Evolutionary conservation across 306 rosid genomes (phyloP).

Genomic region (Geum urbanum): DNA sequence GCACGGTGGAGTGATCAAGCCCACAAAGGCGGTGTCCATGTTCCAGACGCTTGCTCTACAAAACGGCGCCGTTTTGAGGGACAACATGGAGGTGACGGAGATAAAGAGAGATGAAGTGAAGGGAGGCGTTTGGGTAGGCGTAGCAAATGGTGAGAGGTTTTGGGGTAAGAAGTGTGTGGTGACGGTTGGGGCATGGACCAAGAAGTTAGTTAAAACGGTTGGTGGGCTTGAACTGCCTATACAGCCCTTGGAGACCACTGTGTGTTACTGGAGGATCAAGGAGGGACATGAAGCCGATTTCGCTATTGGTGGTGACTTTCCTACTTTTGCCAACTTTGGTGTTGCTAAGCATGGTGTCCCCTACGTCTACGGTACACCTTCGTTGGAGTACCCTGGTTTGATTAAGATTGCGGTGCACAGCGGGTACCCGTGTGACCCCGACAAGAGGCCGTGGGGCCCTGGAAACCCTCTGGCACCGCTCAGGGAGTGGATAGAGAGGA

Average conservation of each 20-base stretch:
- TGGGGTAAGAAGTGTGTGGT: constrained; percentile 73
- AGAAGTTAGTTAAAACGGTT: constrained; percentile 53
- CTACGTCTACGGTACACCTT: constrained; percentile 62
- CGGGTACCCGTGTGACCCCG: constrained; percentile 67
- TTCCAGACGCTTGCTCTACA: constrained; percentile 58
- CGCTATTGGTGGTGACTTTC: constrained; percentile 46
- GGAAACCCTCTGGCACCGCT: constrained; percentile 30
- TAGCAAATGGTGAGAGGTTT: constrained; percentile 39
- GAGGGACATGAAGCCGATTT: constrained; percentile 49
- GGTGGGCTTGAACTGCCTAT: constrained; percentile 58
- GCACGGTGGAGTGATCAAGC: constrained; percentile 70
- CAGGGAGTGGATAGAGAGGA: constrained; percentile 53
- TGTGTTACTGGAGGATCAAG: constrained; percentile 70
- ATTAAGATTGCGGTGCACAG: constrained; percentile 66
- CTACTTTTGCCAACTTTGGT: constrained; percentile 56
- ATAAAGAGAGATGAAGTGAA: constrained; percentile 29
- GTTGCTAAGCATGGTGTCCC: constrained; percentile 32
- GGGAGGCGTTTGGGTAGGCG: constrained; percentile 38
- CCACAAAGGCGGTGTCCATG: constrained; percentile 93
- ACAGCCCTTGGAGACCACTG: constrained; percentile 51
- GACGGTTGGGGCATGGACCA: constrained; percentile 78
- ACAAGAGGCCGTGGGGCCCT: constrained; percentile 65
- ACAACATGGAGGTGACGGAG: constrained; percentile 48
- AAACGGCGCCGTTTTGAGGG: constrained; percentile 59
- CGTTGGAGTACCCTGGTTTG: constrained; percentile 79